Conservation (phyloP, 495 filamentous ascomycete species). For the Sabuloglossum arenarium region DNA sequence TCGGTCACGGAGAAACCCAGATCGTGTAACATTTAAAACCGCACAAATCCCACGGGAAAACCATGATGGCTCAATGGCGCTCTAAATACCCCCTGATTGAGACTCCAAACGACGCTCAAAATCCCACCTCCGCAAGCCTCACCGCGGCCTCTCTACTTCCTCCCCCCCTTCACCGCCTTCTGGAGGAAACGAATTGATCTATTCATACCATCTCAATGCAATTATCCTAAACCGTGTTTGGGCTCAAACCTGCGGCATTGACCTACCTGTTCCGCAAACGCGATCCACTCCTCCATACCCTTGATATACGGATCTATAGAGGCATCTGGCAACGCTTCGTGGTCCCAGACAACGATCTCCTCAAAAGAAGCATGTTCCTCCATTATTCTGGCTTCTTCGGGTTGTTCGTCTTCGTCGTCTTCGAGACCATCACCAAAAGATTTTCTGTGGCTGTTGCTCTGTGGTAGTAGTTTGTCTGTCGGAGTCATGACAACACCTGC, state of each 20-base stretch:
- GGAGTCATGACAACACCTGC: neutral
- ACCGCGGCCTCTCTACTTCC: no score
- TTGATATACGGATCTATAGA: conserved; percentile 33
- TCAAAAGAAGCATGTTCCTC: conserved; percentile 52
- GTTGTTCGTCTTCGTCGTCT: conserved; percentile 23
- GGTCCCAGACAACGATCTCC: conserved; percentile 63
- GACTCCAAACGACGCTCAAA: no score
- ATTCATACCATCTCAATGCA: no score
- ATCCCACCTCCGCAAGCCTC: no score
- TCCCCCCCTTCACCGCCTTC: no score
- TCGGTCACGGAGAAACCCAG: no score
- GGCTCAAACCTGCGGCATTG: no score
- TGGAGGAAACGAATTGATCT: neutral
- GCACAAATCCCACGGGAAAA: no score
- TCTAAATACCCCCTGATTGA: no score
- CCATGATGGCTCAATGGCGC: no score
- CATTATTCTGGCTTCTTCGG: conserved; percentile 32
- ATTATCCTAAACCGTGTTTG: no score
- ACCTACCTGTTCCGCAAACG: conserved; percentile 41
- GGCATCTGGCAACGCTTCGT: conserved; percentile 33
- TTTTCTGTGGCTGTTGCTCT: neutral
- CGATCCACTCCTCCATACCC: conserved; percentile 67
- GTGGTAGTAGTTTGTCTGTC: neutral
- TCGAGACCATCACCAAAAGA: conserved; percentile 18
- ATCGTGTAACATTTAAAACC: no score